Evolutionary conservation across 2,329 filamentous ascomycete genomes (phyloP), one percentile per base, ranked within the genome.

Genomic region (Penicillium sp.): DNA sequence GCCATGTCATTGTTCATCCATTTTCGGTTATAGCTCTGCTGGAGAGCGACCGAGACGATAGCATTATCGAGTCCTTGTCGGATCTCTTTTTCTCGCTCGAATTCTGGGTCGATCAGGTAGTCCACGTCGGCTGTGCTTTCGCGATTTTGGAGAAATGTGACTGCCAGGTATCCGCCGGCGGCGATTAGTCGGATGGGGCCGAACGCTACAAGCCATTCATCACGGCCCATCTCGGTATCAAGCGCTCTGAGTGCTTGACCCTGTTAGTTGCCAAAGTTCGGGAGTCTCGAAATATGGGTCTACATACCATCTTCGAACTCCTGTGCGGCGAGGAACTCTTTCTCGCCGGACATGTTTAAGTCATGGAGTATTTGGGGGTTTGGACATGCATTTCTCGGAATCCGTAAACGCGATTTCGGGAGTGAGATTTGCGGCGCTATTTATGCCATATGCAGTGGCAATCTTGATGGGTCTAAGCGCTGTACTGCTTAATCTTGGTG

Each of bases 1-100:
- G 68, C 64, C 62, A 73, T 67, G n/a, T 68, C 67, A 31, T 73
- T 68, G 43, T 72, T 73, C 16, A 67, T 61, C 71, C 71, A 74
- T 21, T 69, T 60, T 8, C 63, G 57, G 55, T 54, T 62, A 46
- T 63, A 69, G 5, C 60, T 56, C 4, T 71, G 66, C 9, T 54
- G 46, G 11, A 58, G 50, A 25, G 67, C 67, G n/a, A 65, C 67
- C 9, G 59, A 57, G 9, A 50, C 43, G n/a, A 72, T 68, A 5
- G 68, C 64, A 14, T 61, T 54, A 26, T 64, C 63, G 16, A 73
- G 53, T 2, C 71, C 63, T 19, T 56, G 59, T 50, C 70, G 66
- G 48, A 73, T 67, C 29, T 73, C 71, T 9, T 68, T 64, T 54
- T 74, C 71, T 1, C 55, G 50, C n/a, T 68, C 68, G 61, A 65